Evolutionary conservation across 495 filamentous ascomycete genomes (phyloP), one percentile per base, ranked within the genome.

Genomic region (Daldinia grandis): DNA sequence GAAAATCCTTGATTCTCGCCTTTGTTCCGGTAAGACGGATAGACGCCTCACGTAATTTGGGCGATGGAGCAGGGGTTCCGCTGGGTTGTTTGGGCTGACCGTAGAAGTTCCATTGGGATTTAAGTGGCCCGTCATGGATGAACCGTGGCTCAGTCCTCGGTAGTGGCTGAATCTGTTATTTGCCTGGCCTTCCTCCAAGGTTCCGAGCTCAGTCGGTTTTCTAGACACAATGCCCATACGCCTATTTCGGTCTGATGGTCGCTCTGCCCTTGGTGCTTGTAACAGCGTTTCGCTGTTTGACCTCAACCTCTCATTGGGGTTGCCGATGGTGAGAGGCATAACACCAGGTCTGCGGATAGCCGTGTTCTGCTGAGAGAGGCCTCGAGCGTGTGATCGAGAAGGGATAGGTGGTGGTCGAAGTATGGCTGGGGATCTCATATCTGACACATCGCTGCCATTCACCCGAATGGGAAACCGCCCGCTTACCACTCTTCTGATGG

Each of bases 211-310:
- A 14, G 88, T 87, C 25, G 89, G 85, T 74, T 93, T 92, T 69
- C 86, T 89, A 9, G 88, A 89, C 30, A 97, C 88, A 28, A 96
- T 89, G 5, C 94, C 94, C 92, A 97, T 97, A 5, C 95, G 88
- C 71, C 85, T 64, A 81, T 91, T 76, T 74, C 86, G 74, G 61
- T 82, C 82, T n/a, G 81, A 81, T 14, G 82, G 79, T 21, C 83
- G 75, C 61, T 88, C 81, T 12, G 88, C 86, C 21, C 78, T 76
- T 24, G 78, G 68, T 6, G 78, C 76, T 38, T 82, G 82, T 35
- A 92, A 85, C 15, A 93, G 84, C 24, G 91, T 93, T 76, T 98
- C 95, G 64, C 93, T 97, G 69, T 97, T 95, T 71, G 93, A 97
- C 49, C 95, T 88, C 49, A 92, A 88, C 25, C 94, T 87, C 74